phyloP scores from a whole-genome alignment of 257 asterid genomes.

The Primulina tabacum region DNA sequence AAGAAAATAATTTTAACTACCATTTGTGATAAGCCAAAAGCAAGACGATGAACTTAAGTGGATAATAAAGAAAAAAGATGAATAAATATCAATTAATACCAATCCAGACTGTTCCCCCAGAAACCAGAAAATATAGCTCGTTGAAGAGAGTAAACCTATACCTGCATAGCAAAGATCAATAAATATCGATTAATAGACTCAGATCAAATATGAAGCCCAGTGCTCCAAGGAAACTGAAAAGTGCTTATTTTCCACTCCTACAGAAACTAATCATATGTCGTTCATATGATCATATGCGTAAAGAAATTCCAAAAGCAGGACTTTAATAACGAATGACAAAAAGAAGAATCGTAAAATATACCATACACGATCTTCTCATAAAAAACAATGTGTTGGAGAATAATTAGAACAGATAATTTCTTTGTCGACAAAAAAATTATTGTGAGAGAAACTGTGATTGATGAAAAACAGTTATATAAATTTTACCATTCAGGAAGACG shows the following conservation, averaged over 20 bases:
- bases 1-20: background rate
- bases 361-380: background rate
- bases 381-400: background rate
- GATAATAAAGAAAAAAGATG: slow-evolving; percentile 1
- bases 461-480: slow-evolving; percentile 11
- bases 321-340: background rate
- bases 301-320: no score
- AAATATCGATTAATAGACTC: slow-evolving; percentile 1
- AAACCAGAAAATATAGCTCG: slow-evolving; percentile 94
- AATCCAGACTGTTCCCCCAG: slow-evolving; percentile 99
- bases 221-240: background rate
- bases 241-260: background rate
- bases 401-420: background rate
- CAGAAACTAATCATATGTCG: background rate
- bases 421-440: background rate
- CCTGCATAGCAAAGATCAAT: slow-evolving; percentile 49
- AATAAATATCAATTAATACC: slow-evolving; percentile 43
- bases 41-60: background rate
- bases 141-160: slow-evolving; percentile 93
- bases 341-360: background rate
- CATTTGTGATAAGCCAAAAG: background rate
- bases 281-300: no score
- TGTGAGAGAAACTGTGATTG: background rate
- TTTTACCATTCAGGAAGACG: slow-evolving; percentile 92
- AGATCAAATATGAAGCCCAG: background rate